Percentiles rank a stretch among this genome's conserved stretches.
Evolutionary conservation across 2,329 filamentous ascomycete species (phyloP).

Genomic region (Colletotrichum spinosum): DNA sequence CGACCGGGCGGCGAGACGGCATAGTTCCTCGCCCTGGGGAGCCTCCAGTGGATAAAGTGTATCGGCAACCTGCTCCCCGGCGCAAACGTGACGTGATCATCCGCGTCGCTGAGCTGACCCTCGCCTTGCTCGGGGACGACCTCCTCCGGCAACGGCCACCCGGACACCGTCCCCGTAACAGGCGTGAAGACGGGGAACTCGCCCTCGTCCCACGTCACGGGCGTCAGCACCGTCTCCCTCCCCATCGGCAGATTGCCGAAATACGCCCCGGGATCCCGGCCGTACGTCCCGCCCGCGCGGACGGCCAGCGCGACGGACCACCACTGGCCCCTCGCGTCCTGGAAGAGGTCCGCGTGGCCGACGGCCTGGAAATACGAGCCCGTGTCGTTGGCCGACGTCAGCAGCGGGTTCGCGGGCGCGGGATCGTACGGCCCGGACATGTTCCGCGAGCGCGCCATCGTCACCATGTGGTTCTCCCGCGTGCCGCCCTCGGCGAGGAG

Average conservation of each 20-base stretch:
- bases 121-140: conserved; percentile 45
- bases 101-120: conserved; percentile 55
- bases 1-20: conserved; percentile 55
- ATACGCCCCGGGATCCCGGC: conserved; percentile 50
- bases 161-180: conserved; percentile 46
- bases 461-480: conserved; percentile 59
- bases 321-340: conserved; percentile 56
- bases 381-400: conserved; percentile 57
- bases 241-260: conserved; percentile 51
- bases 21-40: conserved; percentile 59
- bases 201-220: conserved; percentile 50
- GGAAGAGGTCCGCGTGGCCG: conserved; percentile 68
- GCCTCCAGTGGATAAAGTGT: conserved; percentile 69
- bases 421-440: conserved; percentile 58
- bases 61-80: conserved; percentile 57
- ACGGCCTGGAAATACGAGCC: conserved; percentile 62
- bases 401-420: conserved; percentile 56
- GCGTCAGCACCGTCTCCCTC: conserved; percentile 55
- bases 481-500: conserved; percentile 66
- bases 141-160: conserved; percentile 51
- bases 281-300: conserved; percentile 44
- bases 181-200: conserved; percentile 47
- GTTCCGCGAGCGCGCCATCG: conserved; percentile 56
- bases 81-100: conserved; percentile 60
- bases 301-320: conserved; percentile 56